A percentile compares a stretch with the other conserved stretches of the same genome.
Conservation (phyloP, 495 filamentous ascomycete species). For the Wilcoxina mikolae region DNA sequence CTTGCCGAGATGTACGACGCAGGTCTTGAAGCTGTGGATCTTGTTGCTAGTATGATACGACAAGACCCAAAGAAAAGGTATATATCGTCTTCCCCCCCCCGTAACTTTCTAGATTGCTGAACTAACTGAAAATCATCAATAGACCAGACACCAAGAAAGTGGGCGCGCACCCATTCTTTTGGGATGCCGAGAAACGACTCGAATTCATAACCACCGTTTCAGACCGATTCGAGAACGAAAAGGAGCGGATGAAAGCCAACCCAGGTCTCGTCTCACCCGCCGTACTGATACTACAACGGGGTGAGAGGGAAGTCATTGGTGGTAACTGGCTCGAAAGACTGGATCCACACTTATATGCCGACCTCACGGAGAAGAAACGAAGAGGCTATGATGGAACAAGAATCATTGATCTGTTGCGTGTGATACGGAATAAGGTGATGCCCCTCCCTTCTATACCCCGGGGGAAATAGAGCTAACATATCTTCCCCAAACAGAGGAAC, state of each 20-base stretch:
- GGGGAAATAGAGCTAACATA: constrained; percentile 1
- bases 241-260: constrained; percentile 72
- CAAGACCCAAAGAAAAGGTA: constrained; percentile 52
- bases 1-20: constrained; percentile 63
- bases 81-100: constrained; percentile 8
- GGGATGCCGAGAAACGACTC: constrained; percentile 71
- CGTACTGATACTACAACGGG: constrained; percentile 48
- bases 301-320: constrained; percentile 39
- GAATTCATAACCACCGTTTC: constrained; percentile 85
- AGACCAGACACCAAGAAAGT: constrained; percentile 59
- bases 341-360: constrained; percentile 58
- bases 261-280: constrained; percentile 41
- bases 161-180: constrained; percentile 92
- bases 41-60: constrained; percentile 71
- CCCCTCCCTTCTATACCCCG: neutral
- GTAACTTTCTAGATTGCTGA: neutral
- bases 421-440: constrained; percentile 67
- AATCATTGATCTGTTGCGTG: constrained; percentile 75
- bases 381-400: constrained; percentile 69
- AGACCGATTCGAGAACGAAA: constrained; percentile 87
- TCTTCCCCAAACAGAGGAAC: constrained; percentile 40
- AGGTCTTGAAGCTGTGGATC: constrained; percentile 68
- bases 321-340: constrained; percentile 56
- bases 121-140: constrained; percentile 14
- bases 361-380: constrained; percentile 79